Percentiles rank a stretch among this genome's conserved stretches.
These are phyloP conservation scores for Cystofilobasidium ferigula DNA, from an alignment of 768 basidiomycete species.

Conservation along the genomic window DNA sequence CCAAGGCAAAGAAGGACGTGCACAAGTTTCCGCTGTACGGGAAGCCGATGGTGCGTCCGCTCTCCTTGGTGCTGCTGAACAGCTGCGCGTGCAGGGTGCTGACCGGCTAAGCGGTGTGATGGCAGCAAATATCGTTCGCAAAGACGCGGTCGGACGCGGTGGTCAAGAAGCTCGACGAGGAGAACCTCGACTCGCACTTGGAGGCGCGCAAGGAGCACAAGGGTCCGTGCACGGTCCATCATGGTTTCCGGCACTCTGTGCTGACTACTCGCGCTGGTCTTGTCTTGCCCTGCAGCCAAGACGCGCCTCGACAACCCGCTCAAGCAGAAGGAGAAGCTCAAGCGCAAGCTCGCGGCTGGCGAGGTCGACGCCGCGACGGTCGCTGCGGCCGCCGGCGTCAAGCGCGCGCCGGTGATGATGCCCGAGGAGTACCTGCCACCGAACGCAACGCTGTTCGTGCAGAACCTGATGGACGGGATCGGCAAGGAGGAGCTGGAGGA, in stretches of 20 bases:
- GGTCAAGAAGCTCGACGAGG: conserved; percentile 60
- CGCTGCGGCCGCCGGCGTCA: neutral
- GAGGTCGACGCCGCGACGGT: conserved; percentile 58
- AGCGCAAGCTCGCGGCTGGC: conserved; percentile 57
- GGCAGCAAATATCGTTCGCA: conserved; percentile 96
- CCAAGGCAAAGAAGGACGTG: conserved; percentile 83
- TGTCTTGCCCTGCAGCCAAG: neutral
- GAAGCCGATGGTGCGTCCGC: conserved; percentile 72
- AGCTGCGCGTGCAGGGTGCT: too few relatives aligned
- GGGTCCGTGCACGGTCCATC: conserved; percentile 47
- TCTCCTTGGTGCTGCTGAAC: neutral
- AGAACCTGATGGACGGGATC: conserved; percentile 86
- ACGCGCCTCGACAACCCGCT: conserved; percentile 24
- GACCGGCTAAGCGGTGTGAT: too few relatives aligned
- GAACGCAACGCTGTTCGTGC: conserved; percentile 96
- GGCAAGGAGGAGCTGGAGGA: conserved; percentile 84
- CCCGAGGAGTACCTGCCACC: conserved; percentile 99
- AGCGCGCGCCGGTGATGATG: conserved; percentile 58
- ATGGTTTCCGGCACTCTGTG: neutral
- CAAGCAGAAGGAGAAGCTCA: conserved; percentile 58
- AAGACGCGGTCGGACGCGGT: conserved; percentile 78
- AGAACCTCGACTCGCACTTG: conserved; percentile 65
- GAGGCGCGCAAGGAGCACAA: conserved; percentile 64
- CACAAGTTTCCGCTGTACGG: conserved; percentile 88
- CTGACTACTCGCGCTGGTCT: neutral